These are phyloP conservation scores for Hibiscus syriacus DNA, from an alignment of 345 rosid species.

Conservation along the genomic window DNA sequence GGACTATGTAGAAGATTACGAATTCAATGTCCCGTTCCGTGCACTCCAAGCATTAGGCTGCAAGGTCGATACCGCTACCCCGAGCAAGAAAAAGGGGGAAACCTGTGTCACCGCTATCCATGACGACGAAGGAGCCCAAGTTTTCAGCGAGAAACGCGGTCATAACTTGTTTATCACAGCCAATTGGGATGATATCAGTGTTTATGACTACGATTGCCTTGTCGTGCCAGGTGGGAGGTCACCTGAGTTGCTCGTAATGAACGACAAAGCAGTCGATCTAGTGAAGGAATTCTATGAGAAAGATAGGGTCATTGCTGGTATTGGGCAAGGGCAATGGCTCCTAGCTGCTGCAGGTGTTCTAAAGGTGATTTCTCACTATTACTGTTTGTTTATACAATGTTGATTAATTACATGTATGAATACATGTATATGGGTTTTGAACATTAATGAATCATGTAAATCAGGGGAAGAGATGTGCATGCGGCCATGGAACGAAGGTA, in stretches of 20 bases:
- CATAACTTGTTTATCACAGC: slow-evolving; percentile 35
- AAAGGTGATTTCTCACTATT: slow-evolving; percentile 21
- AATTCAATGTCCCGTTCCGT: slow-evolving; percentile 36
- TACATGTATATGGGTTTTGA: background rate
- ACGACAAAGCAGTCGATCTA: slow-evolving; percentile 27
- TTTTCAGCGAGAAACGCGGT: slow-evolving; percentile 39
- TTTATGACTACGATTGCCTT: slow-evolving; percentile 38
- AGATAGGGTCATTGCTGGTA: slow-evolving; percentile 33
- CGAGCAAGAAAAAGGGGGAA: slow-evolving; percentile 43
- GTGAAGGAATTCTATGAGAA: slow-evolving; percentile 30
- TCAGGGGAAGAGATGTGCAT: slow-evolving; percentile 40
- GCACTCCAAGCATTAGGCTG: slow-evolving; percentile 46
- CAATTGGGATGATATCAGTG: slow-evolving; percentile 29
- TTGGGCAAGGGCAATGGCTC: slow-evolving; percentile 44
- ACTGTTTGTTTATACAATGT: background rate
- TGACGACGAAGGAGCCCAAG: slow-evolving; percentile 35
- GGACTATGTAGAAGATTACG: slow-evolving; percentile 47
- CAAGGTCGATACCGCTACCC: slow-evolving; percentile 38
- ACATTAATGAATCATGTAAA: background rate
- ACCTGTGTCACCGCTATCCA: slow-evolving; percentile 35
- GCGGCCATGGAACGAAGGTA: slow-evolving; percentile 33
- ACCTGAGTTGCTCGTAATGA: slow-evolving; percentile 41
- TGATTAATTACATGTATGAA: no score
- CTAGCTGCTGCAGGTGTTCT: slow-evolving; percentile 33
- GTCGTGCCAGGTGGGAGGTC: slow-evolving; percentile 46